phyloP scores from a whole-genome alignment of 2,329 filamentous ascomycete species.

The Microsporum canis region DNA sequence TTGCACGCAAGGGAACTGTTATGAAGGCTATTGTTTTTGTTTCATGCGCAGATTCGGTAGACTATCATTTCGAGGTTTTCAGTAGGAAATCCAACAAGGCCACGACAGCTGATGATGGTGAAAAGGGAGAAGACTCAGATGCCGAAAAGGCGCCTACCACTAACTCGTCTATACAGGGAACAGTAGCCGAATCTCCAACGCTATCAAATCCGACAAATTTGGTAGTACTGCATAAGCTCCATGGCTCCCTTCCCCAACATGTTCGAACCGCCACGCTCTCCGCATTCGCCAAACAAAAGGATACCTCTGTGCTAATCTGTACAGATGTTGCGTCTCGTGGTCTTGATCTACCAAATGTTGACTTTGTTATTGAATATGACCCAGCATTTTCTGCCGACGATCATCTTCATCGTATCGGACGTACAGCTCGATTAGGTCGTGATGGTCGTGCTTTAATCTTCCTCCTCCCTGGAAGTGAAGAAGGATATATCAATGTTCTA shows the following conservation, averaged over 20 bases:
- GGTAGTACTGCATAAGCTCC: constrained; percentile 73
- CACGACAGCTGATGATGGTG: constrained; percentile 4
- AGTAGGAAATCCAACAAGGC: constrained; percentile 31
- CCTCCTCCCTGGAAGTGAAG: constrained; percentile 79
- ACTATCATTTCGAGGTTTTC: constrained; percentile 88
- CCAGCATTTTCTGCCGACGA: constrained; percentile 88
- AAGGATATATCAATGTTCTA: constrained; percentile 73
- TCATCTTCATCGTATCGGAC: constrained; percentile 86
- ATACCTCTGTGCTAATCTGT: constrained; percentile 74
- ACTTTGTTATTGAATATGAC: constrained; percentile 92
- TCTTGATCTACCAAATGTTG: constrained; percentile 88
- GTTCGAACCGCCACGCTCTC: constrained; percentile 76
- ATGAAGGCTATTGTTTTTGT: constrained; percentile 98
- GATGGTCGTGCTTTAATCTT: constrained; percentile 81
- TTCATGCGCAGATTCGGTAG: constrained; percentile 90
- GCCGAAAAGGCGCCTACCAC: neutral
- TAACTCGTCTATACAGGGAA: constrained; percentile 24
- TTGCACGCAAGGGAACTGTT: constrained; percentile 75
- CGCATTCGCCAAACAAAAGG: constrained; percentile 61
- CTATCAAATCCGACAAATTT: constrained; percentile 66
- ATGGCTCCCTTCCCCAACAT: constrained; percentile 81
- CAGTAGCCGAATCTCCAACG: constrained; percentile 50
- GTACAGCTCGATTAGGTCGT: constrained; percentile 84
- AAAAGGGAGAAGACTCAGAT: constrained; percentile 8
- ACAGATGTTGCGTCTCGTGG: constrained; percentile 94